A percentile compares a stretch with the other conserved stretches of the same genome.
Evolutionary conservation across 768 basidiomycete genomes (phyloP).

Genomic region (Postia placenta): DNA sequence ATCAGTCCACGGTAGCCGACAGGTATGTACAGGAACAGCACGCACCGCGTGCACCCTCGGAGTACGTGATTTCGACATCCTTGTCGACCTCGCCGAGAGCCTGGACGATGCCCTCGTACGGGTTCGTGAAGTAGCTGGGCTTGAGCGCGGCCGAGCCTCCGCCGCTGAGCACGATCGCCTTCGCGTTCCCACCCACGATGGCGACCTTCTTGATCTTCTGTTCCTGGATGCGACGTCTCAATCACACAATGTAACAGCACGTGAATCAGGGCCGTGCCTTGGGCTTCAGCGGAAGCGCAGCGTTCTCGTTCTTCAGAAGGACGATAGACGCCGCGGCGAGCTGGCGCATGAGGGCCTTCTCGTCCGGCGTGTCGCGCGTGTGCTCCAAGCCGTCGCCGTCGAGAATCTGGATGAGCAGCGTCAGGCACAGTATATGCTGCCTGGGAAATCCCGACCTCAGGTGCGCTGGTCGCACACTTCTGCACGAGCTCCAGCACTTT

Average conservation of each 20-base stretch:
- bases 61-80: conserved; percentile 52
- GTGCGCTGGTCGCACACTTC: conserved; percentile 58
- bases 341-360: conserved; percentile 55
- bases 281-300: conserved; percentile 47
- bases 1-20: no score
- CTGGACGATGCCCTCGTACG: conserved; percentile 68
- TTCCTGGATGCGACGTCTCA: conserved; percentile 9
- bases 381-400: conserved; percentile 67
- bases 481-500: conserved; percentile 66
- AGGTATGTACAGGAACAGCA: no score
- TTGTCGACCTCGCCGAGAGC: conserved; percentile 38
- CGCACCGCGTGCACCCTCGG: conserved; percentile 65
- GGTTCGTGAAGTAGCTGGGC: conserved; percentile 69
- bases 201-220: conserved; percentile 58
- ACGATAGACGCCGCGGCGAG: conserved; percentile 71
- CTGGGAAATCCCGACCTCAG: conserved; percentile 47
- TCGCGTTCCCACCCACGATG: conserved; percentile 70
- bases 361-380: conserved; percentile 54
- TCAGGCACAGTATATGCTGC: neutral
- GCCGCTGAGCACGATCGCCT: conserved; percentile 53
- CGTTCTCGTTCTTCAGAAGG: conserved; percentile 62
- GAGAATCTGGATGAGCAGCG: conserved; percentile 45
- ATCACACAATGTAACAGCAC: no score
- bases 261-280: no score
- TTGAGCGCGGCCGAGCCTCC: conserved; percentile 72